These are phyloP conservation scores for Hypoxylon rubiginosum DNA, from an alignment of 2,329 filamentous ascomycete species.

Conservation along the genomic window DNA sequence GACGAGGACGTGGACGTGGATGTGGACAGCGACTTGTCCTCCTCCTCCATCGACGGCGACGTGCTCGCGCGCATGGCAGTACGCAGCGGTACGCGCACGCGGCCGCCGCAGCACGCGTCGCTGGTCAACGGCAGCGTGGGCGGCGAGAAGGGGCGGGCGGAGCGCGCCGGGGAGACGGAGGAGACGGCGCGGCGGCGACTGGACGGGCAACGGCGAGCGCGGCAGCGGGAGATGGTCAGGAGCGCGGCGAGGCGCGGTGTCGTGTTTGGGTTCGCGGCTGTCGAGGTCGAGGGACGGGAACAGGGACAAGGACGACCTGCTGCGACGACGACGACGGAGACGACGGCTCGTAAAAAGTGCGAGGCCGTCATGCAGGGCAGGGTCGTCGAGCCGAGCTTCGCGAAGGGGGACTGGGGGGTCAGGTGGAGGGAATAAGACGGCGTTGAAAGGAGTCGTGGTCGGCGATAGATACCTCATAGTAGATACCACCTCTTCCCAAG, in stretches of 20 bases:
- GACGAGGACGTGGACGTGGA: conserved; percentile 11
- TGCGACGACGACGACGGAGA: too few relatives aligned
- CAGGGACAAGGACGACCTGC: too few relatives aligned
- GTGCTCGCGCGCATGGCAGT: conserved; percentile 52
- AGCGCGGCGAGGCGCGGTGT: conserved; percentile 67
- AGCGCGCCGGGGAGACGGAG: conserved; percentile 65
- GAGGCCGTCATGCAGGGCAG: conserved; percentile 71
- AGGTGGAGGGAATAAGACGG: conserved; percentile 64
- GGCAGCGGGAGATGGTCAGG: conserved; percentile 54
- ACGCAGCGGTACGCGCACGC: conserved; percentile 55
- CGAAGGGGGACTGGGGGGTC: conserved; percentile 72
- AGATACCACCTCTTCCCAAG: too few relatives aligned
- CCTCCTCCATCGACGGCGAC: conserved; percentile 30
- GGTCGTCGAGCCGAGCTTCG: conserved; percentile 71
- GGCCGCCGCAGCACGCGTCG: conserved; percentile 56
- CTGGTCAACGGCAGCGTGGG: conserved; percentile 69
- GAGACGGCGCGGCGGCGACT: conserved; percentile 63
- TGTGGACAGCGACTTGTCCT: conserved; percentile 23
- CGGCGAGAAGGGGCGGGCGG: conserved; percentile 67
- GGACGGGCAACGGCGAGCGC: conserved; percentile 62
- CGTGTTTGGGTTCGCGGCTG: conserved; percentile 64
- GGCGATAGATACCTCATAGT: too few relatives aligned
- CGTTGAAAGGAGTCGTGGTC: background rate
- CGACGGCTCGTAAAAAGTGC: conserved; percentile 60
- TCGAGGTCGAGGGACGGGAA: conserved; percentile 24